Evolutionary conservation across 257 asterid species (phyloP).

Genomic region (Solanum tacnaense): DNA sequence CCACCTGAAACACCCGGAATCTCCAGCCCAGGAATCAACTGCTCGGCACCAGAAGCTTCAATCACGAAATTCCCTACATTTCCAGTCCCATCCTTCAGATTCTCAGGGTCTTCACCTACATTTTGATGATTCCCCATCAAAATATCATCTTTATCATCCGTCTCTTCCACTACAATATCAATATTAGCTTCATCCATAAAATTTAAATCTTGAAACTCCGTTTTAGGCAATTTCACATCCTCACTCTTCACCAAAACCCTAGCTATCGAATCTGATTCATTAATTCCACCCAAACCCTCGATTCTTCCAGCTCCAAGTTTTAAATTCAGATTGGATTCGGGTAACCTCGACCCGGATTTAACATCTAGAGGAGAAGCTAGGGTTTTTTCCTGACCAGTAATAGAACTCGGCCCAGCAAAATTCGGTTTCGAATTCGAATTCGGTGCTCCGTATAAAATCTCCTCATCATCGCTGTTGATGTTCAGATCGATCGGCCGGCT

Average conservation of each 20-base stretch:
- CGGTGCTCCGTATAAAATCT: slow-evolving; percentile 28
- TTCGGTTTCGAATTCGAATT: slow-evolving; percentile 12
- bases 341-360: slow-evolving; percentile 6
- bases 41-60: slow-evolving; percentile 1
- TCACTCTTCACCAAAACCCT: slow-evolving; percentile 54
- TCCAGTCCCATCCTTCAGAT: slow-evolving; percentile 7
- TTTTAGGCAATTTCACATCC: slow-evolving; percentile 15
- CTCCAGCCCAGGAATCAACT: slow-evolving; percentile 39
- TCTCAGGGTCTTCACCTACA: slow-evolving; percentile 1
- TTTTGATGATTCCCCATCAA: slow-evolving; percentile 32
- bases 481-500: slow-evolving; percentile 61
- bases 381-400: slow-evolving; percentile 25
- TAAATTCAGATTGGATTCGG: slow-evolving; percentile 30
- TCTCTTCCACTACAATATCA: slow-evolving; percentile 50
- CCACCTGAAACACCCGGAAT: slow-evolving; percentile 45
- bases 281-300: slow-evolving; percentile 9
- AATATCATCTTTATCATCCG: slow-evolving; percentile 37
- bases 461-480: slow-evolving; percentile 45
- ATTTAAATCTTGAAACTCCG: slow-evolving; percentile 26
- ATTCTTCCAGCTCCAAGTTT: slow-evolving; percentile 5
- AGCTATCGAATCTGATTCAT: slow-evolving; percentile 10
- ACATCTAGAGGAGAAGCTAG: background rate
- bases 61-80: slow-evolving; percentile 9
- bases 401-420: slow-evolving; percentile 4
- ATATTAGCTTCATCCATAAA: slow-evolving; percentile 52